Evolutionary conservation across 2,329 filamentous ascomycete genomes (phyloP).

Genomic region (Stemphylium beticola): DNA sequence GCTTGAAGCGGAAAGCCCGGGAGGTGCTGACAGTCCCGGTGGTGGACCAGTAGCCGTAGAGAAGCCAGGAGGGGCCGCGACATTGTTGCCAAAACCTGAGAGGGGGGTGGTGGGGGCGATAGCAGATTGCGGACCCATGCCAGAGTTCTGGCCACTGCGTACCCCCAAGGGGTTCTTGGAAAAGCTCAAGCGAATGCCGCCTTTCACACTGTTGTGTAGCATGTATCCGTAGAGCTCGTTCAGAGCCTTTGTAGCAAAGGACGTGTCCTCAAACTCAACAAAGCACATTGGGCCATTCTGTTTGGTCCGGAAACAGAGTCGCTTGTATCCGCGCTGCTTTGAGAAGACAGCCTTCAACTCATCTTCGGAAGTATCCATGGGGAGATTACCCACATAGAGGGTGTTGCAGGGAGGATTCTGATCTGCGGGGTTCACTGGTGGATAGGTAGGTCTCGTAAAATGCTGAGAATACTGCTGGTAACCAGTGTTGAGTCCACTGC

Average conservation of each 20-base stretch:
- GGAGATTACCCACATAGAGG: conserved; percentile 95
- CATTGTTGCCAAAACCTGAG: conserved; percentile 63
- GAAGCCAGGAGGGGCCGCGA: conserved; percentile 64
- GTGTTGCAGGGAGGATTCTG: conserved; percentile 98
- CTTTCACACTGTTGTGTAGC: conserved; percentile 90
- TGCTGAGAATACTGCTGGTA: conserved; percentile 64
- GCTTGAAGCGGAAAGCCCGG: conserved; percentile 63
- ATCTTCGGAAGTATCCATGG: conserved; percentile 90
- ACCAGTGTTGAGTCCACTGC: conserved; percentile 54
- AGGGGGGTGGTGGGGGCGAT: conserved; percentile 60
- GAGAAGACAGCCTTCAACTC: conserved; percentile 94
- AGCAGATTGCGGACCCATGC: conserved; percentile 58
- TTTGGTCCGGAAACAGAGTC: conserved; percentile 93
- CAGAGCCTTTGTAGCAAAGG: conserved; percentile 88
- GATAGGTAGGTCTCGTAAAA: conserved; percentile 71
- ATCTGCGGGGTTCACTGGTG: conserved; percentile 90
- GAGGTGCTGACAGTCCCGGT: conserved; percentile 78
- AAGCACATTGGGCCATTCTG: conserved; percentile 98
- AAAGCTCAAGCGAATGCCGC: conserved; percentile 93
- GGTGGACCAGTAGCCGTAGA: conserved; percentile 76
- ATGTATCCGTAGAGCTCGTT: conserved; percentile 86
- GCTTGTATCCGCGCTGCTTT: conserved; percentile 92
- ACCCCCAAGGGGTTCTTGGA: conserved; percentile 97
- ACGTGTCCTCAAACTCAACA: conserved; percentile 94
- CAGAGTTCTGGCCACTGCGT: conserved; percentile 72